Base-by-base conservation (phyloP, 2,329 filamentous ascomycete genomes). In the Sclerotinia glacialis region DNA sequence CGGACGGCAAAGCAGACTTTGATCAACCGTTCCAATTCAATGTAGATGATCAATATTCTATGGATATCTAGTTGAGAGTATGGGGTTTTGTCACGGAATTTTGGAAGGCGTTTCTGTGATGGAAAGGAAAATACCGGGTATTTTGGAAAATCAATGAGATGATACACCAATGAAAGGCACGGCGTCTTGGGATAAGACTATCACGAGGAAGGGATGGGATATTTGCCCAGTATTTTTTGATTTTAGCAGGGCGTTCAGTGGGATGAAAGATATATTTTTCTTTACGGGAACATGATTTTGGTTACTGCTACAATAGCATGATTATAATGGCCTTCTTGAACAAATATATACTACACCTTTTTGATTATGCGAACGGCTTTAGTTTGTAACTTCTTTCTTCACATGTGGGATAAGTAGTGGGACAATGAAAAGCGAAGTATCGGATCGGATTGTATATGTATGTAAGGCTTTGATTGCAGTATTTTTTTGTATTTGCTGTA, bases 11-110 rank as follows among this genome's bases (percentile, higher is more conserved):
- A 34, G 73, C 76, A 0, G 81, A 84, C 72, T 84, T 85, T 69
- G 78, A 78, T 63, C 85, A 86, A 74, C 80, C 83, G 0, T 84
- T 85, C 69, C 73, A 79, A 69, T 77, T 87, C 64, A 84, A 87
- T 67, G 79, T 79, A 55, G 77, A 75, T 8, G 44, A 37, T 18
- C 69, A 81, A 18, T 83, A 79, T 72, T 78, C 76, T 31, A 73
- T 82, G 71, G 78, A 80, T 68, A 75, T 74, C 18, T 69, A 71
- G 70, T 76, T 74, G 65, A 64, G 55, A 16, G 21, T 12, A 44
- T 8, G 14, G 34, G 23, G 52, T 62, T 65, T 63, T 65, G 54
- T 67, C 44, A 61, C 49, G 60, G 56, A 34, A n/a, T 68, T 67
- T 63, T 66, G 50, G 52, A 26, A 50, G 68, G 67, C 67, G 60